Evolutionary conservation across 352 stramenopile species (phyloP).

Genomic region (Stramenopiles sp.): DNA sequence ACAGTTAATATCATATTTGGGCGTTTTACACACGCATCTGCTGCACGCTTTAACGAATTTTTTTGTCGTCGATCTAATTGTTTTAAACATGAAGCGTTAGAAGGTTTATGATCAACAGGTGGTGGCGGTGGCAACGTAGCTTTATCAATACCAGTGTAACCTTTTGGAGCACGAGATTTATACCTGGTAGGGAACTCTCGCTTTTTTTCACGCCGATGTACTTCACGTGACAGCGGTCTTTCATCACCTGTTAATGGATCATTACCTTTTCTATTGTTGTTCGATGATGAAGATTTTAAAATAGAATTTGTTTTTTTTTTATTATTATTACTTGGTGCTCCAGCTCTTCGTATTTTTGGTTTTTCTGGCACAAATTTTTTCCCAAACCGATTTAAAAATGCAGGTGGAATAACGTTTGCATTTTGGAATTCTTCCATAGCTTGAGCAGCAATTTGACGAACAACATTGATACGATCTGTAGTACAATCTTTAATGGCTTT

Average conservation of each 20-base stretch:
- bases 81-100: neutral
- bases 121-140: neutral
- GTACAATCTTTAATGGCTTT: neutral
- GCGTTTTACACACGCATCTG: neutral
- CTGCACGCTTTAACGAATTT: neutral
- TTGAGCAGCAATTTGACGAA: neutral
- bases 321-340: neutral
- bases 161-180: neutral
- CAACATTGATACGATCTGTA: neutral
- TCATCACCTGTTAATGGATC: neutral
- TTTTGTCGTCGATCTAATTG: neutral
- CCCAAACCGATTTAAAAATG: neutral
- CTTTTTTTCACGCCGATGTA: neutral
- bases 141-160: neutral
- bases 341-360: too few relatives aligned
- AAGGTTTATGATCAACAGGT: neutral
- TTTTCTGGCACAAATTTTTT: too few relatives aligned
- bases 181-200: neutral
- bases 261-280: neutral
- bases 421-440: neutral
- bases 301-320: too few relatives aligned
- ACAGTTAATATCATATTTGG: neutral
- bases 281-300: too few relatives aligned
- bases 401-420: neutral
- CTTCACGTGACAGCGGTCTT: neutral